Percentiles rank a stretch among this genome's conserved stretches.
Evolutionary conservation across 2,329 filamentous ascomycete genomes (phyloP).

Genomic region (Pseudofabraea citricarpa): DNA sequence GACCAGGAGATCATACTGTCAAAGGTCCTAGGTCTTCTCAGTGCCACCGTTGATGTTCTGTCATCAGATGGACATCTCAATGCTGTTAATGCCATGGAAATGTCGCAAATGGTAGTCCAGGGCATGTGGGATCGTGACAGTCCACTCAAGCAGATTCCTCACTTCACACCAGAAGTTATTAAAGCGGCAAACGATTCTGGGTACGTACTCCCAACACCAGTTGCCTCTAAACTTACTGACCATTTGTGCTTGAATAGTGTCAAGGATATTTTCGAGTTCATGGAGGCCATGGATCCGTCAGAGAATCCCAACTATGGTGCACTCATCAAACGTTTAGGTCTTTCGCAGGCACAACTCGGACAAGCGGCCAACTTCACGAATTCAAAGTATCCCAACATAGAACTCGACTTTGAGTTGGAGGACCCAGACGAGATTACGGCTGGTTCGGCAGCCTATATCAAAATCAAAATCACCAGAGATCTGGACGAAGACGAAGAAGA

Average conservation of each 20-base stretch:
- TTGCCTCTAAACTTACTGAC: constrained; percentile 26
- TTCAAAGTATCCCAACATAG: constrained; percentile 90
- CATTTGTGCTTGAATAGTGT: constrained; percentile 46
- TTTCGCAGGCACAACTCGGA: constrained; percentile 76
- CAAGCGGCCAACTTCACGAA: constrained; percentile 96
- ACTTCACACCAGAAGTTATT: constrained; percentile 81
- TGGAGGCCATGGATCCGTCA: constrained; percentile 96
- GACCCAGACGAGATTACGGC: constrained; percentile 76
- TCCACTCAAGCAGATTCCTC: constrained; percentile 94
- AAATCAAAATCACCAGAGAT: constrained; percentile 80
- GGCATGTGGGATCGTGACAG: constrained; percentile 99
- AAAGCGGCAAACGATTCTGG: constrained; percentile 75
- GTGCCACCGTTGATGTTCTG: constrained; percentile 89
- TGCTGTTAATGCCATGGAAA: constrained; percentile 97
- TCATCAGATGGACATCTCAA: constrained; percentile 95
- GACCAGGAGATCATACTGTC: constrained; percentile 86
- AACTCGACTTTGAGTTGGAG: constrained; percentile 81
- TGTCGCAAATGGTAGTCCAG: constrained; percentile 98
- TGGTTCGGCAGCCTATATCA: constrained; percentile 76
- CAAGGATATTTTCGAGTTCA: constrained; percentile 95
- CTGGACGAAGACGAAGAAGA: constrained; percentile 65
- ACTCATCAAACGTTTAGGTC: constrained; percentile 71
- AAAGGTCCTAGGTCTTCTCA: constrained; percentile 82
- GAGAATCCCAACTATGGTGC: constrained; percentile 79
- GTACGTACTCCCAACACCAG: constrained; percentile 41